Base-by-base conservation (phyloP, 176 grass and related monocot genomes). In the Dendrocalamus sinicus region DNA sequence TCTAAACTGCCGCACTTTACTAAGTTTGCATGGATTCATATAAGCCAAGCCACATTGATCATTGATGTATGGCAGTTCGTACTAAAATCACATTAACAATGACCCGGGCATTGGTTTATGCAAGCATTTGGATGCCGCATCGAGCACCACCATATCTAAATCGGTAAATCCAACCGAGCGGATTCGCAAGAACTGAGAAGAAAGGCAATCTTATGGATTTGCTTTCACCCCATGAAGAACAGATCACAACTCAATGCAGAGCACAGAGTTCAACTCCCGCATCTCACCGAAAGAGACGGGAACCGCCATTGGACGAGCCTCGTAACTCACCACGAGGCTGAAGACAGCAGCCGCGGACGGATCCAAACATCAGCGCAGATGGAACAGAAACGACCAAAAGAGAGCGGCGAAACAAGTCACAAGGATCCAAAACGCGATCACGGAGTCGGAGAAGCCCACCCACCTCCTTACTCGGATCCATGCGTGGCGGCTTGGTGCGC, bases 401-500 rank as follows among this genome's bases (percentile, higher is more conserved):
- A 15, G 12, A 44, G n/a, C 15, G 41, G 48, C 11, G 15, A 46
- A 63, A 69, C 26, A 72, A 20, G 8, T 6, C 24, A 35, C 0
- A 77, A 54, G 12, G 26, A 75, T 67, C 69, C 7, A 60, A 74
- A 72, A 30, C 3, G 79, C 51, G 24, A 50, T 22, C 41, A 51
- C 61, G 48, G 41, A 57, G 67, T 65, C 28, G 61, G 24, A 64
- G 62, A 24, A 46, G 15, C 3, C 39, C 44, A 67, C 79, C 17
- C 63, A 91, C 86, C 89, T 91, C 85, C 77, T 88, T 91, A 64
- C 81, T 83, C 45, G 89, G 81, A 88, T 91, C 81, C 89, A 91
- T 91, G 86, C 9, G 80, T 75, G 11, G 75, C 53, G 70, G 53
- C 62, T 62, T 67, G 28, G 84, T 79, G 89, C 80, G 80, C 85